Evolutionary conservation across 352 stramenopile species (phyloP).

Genomic region (Globisporangium iwayamae): DNA sequence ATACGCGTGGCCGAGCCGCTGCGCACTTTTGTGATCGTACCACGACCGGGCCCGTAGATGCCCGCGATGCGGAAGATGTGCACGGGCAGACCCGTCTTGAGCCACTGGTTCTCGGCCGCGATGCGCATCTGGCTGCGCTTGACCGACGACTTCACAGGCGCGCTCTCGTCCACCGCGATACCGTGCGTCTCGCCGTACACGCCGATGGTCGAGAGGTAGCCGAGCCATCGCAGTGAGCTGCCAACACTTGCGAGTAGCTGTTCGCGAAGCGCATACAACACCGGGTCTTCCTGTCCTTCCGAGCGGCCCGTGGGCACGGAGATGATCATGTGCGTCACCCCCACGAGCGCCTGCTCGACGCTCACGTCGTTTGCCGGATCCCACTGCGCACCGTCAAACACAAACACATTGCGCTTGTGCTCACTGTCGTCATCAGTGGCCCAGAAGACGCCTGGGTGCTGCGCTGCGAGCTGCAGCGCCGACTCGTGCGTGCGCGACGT

Average conservation of each 20-base stretch:
- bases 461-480: constrained; percentile 32
- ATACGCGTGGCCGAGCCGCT: constrained; percentile 62
- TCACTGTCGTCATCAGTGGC: constrained; percentile 9
- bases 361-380: constrained; percentile 29
- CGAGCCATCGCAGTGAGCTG: constrained; percentile 75
- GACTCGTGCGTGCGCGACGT: constrained; percentile 63
- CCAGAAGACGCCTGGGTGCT: constrained; percentile 41
- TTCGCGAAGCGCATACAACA: constrained; percentile 50
- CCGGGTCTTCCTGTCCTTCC: constrained; percentile 60
- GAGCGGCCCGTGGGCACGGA: constrained; percentile 51
- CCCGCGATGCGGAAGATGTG: constrained; percentile 90
- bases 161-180: constrained; percentile 76
- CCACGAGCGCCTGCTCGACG: constrained; percentile 45
- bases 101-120: constrained; percentile 72
- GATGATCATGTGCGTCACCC: constrained; percentile 73
- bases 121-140: constrained; percentile 75
- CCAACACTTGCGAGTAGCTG: constrained; percentile 35
- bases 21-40: constrained; percentile 76
- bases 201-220: constrained; percentile 91
- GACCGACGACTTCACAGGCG: constrained; percentile 63
- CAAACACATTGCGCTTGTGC: constrained; percentile 53
- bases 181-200: constrained; percentile 91
- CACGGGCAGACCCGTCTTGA: constrained; percentile 53
- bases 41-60: constrained; percentile 89
- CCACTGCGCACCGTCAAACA: constrained; percentile 75